phyloP scores from a whole-genome alignment of 108 stramenopile genomes.

The Fistulifera solaris region DNA sequence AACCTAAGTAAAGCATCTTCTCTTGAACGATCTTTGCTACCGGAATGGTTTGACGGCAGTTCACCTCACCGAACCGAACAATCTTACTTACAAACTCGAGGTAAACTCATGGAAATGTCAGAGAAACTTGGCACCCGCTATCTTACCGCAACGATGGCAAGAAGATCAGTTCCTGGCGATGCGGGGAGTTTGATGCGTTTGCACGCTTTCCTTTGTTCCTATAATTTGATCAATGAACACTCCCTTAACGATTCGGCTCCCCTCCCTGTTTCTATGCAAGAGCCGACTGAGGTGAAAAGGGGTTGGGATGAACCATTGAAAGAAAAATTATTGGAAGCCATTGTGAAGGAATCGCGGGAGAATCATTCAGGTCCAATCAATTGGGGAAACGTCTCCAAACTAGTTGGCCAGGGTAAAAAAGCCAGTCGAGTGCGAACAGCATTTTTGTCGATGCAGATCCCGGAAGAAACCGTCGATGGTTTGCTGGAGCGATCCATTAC shows the following conservation, averaged over 20 bases:
- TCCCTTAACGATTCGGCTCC: conserved; percentile 72
- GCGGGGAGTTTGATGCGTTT: conserved; percentile 71
- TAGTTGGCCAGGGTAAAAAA: conserved; percentile 46
- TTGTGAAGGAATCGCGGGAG: conserved; percentile 31
- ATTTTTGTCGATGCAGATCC: conserved; percentile 43
- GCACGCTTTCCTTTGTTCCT: conserved; percentile 50
- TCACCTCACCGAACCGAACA: conserved; percentile 62
- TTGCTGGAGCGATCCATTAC: conserved; percentile 16
- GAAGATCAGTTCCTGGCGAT: conserved; percentile 63
- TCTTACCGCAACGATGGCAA: conserved; percentile 56
- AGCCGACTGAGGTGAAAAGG: conserved; percentile 9
- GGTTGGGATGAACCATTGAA: conserved; percentile 12
- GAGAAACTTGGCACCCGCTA: conserved; percentile 45
- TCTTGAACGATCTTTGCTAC: conserved; percentile 58
- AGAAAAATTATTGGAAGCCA: conserved; percentile 21
- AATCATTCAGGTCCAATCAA: conserved; percentile 16
- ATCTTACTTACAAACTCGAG: conserved; percentile 48
- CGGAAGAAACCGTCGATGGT: conserved; percentile 1
- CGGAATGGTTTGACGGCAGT: conserved; percentile 80
- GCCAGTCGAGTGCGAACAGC: conserved; percentile 49
- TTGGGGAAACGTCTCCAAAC: conserved; percentile 55
- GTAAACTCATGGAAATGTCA: conserved; percentile 44
- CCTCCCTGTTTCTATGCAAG: conserved; percentile 41
- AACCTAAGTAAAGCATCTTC: conserved; percentile 38
- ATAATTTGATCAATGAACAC: conserved; percentile 61